These are phyloP conservation scores for Spatholobus suberectus DNA, from an alignment of 306 rosid genomes.

Conservation along the genomic window DNA sequence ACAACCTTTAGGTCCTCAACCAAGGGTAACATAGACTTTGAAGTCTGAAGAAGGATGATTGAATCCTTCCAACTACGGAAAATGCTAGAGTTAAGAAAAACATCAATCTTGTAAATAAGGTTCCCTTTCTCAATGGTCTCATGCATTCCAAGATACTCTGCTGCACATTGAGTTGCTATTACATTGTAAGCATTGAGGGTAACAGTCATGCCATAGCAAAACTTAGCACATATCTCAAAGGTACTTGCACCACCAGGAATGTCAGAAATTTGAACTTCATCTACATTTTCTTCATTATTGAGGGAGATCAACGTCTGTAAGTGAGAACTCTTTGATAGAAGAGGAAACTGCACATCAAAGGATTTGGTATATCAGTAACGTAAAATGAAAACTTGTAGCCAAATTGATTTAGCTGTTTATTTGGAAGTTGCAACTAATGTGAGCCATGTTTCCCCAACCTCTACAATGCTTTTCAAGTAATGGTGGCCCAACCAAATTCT, in stretches of 20 bases:
- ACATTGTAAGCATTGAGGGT: constrained; percentile 94
- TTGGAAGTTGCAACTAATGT: constrained; percentile 19
- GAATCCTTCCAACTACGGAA: constrained; percentile 99
- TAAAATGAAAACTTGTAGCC: constrained; percentile 9
- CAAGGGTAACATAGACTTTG: constrained; percentile 66
- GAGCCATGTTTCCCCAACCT: constrained; percentile 19
- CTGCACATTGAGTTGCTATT: constrained; percentile 80
- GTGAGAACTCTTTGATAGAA: constrained; percentile 85
- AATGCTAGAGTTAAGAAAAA: constrained; percentile 88
- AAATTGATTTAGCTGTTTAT: constrained; percentile 25
- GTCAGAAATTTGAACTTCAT: constrained; percentile 74
- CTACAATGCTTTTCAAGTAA: constrained; percentile 26
- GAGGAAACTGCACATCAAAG: constrained; percentile 81
- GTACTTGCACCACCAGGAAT: constrained; percentile 90
- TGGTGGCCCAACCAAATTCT: constrained; percentile 21
- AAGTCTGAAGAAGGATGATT: constrained; percentile 88
- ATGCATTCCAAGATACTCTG: constrained; percentile 91
- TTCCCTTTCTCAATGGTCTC: constrained; percentile 91
- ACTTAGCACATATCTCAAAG: constrained; percentile 94
- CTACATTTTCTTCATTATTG: constrained; percentile 59
- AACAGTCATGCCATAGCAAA: constrained; percentile 95
- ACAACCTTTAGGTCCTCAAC: constrained; percentile 82
- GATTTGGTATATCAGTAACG: constrained; percentile 35
- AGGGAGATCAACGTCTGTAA: constrained; percentile 75
- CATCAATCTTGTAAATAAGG: constrained; percentile 93